Conservation (phyloP, 2,329 filamentous ascomycete genomes). For the Aspergillus phoenicis region DNA sequence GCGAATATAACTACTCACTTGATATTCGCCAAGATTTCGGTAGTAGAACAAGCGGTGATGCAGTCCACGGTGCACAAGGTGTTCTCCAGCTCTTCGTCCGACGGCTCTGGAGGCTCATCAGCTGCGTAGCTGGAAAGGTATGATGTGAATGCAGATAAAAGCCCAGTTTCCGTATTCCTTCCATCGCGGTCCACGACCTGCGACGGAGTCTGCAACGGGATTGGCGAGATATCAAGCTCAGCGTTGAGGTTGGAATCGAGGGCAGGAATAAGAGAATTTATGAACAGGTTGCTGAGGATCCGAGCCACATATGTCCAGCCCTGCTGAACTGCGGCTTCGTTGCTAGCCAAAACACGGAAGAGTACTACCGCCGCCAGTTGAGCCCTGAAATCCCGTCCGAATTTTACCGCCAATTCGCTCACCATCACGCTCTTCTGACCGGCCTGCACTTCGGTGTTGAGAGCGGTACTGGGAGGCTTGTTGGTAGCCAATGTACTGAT, state of each 20-base stretch:
- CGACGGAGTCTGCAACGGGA: constrained; percentile 86
- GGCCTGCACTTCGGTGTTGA: constrained; percentile 95
- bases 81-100: constrained; percentile 94
- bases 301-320: constrained; percentile 69
- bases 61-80: constrained; percentile 94
- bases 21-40: constrained; percentile 80
- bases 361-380: constrained; percentile 94
- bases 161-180: constrained; percentile 74
- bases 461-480: constrained; percentile 73
- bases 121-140: constrained; percentile 99
- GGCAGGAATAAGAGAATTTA: constrained; percentile 87
- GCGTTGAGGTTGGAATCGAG: constrained; percentile 70
- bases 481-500: constrained; percentile 86
- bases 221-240: constrained; percentile 71
- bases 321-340: constrained; percentile 72
- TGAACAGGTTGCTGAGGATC: constrained; percentile 93
- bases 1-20: constrained; percentile 57
- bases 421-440: constrained; percentile 96
- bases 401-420: constrained; percentile 93
- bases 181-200: constrained; percentile 88
- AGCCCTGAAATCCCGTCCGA: constrained; percentile 89
- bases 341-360: constrained; percentile 86
- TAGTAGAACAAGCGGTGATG: constrained; percentile 84
- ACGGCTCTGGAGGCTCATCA: constrained; percentile 95
- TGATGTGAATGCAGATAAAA: constrained; percentile 92